These are phyloP conservation scores for Trichoderma hamatum DNA, from an alignment of 2,329 filamentous ascomycete genomes.

Conservation along the genomic window DNA sequence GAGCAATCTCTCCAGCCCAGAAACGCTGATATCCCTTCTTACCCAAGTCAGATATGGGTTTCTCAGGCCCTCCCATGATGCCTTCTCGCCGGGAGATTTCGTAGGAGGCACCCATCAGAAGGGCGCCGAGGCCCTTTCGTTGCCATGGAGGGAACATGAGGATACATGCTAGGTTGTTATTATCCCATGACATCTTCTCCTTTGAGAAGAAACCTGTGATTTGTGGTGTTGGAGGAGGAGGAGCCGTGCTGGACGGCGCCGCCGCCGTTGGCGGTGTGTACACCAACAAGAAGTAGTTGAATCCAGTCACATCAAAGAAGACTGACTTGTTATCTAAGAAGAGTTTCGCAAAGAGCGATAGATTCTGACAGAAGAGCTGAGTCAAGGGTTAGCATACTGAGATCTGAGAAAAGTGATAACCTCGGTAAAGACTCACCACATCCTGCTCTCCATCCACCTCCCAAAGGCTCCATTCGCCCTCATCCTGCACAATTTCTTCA, in stretches of 20 bases:
- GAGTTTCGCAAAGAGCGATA: slow-evolving; percentile 94
- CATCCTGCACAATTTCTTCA: slow-evolving; percentile 54
- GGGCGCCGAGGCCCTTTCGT: slow-evolving; percentile 80
- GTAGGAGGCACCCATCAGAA: slow-evolving; percentile 93
- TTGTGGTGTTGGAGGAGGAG: slow-evolving; percentile 34
- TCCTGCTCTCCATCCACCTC: slow-evolving; percentile 90
- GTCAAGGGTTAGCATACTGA: slow-evolving; percentile 18
- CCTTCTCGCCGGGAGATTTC: slow-evolving; percentile 84
- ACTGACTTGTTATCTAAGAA: slow-evolving; percentile 98
- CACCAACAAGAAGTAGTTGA: slow-evolving; percentile 91
- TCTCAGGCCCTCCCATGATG: slow-evolving; percentile 87
- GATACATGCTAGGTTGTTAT: slow-evolving; percentile 96
- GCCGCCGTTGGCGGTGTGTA: slow-evolving; percentile 57
- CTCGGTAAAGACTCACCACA: slow-evolving; percentile 54
- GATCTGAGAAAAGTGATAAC: neutral
- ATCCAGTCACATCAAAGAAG: slow-evolving; percentile 93
- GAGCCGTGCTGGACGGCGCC: slow-evolving; percentile 25
- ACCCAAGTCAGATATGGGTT: slow-evolving; percentile 85
- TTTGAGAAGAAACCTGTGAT: slow-evolving; percentile 98
- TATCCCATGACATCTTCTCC: slow-evolving; percentile 98
- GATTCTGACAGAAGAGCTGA: slow-evolving; percentile 86
- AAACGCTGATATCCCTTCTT: slow-evolving; percentile 80
- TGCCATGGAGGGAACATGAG: slow-evolving; percentile 96
- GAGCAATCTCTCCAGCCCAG: slow-evolving; percentile 82
- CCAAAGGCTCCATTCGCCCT: slow-evolving; percentile 83